These are phyloP conservation scores for Kodamaea suecica DNA, from an alignment of 1,139 yeast genomes.

Conservation along the genomic window DNA sequence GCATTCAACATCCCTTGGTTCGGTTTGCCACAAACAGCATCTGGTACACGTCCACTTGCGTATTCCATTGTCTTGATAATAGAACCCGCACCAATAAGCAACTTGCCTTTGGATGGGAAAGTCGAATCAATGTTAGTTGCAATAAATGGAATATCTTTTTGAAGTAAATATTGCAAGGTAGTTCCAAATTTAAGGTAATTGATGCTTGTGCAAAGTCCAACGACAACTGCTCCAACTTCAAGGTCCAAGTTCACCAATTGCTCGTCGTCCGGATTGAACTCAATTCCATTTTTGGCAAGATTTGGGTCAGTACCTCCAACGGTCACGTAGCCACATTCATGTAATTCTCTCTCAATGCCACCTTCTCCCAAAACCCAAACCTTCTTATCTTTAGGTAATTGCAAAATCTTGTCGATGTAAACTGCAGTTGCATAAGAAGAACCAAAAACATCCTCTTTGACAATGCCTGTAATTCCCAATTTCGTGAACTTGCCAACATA, in stretches of 20 bases:
- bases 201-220: slow-evolving; percentile 74
- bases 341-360: slow-evolving; percentile 44
- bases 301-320: slow-evolving; percentile 42
- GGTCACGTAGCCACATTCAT: slow-evolving; percentile 41
- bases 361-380: slow-evolving; percentile 48
- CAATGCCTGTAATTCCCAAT: slow-evolving; percentile 63
- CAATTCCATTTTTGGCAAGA: slow-evolving; percentile 28
- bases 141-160: slow-evolving; percentile 68
- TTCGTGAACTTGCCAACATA: slow-evolving; percentile 73
- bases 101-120: slow-evolving; percentile 81
- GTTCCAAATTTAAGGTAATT: slow-evolving; percentile 80
- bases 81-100: slow-evolving; percentile 94
- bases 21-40: slow-evolving; percentile 85
- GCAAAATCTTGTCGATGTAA: slow-evolving; percentile 71
- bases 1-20: slow-evolving; percentile 87
- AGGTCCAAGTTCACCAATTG: slow-evolving; percentile 53
- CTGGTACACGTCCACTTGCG: slow-evolving; percentile 68
- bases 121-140: slow-evolving; percentile 98
- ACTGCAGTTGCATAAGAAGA: slow-evolving; percentile 91
- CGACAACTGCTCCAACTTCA: slow-evolving; percentile 80
- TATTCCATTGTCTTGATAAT: slow-evolving; percentile 75
- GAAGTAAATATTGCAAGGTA: slow-evolving; percentile 73
- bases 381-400: slow-evolving; percentile 62
- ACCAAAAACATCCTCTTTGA: slow-evolving; percentile 78
- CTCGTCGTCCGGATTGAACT: slow-evolving; percentile 34